These are phyloP conservation scores for Exophiala spinifera DNA, from an alignment of 2,329 filamentous ascomycete genomes.

Conservation along the genomic window DNA sequence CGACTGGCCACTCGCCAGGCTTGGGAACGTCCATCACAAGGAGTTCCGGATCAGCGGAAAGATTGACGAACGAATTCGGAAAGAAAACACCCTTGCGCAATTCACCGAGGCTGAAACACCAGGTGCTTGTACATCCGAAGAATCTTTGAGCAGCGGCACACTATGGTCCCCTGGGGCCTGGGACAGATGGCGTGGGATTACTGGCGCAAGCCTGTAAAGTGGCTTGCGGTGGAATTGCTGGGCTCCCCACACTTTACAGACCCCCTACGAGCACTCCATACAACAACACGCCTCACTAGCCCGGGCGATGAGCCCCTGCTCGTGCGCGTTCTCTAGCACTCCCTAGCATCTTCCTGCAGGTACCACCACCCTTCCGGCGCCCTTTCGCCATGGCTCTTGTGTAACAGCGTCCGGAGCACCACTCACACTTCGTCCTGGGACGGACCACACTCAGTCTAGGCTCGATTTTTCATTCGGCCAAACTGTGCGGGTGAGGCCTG, in stretches of 20 bases:
- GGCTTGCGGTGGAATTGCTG: neutral
- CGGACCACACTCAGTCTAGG: conserved; percentile 8
- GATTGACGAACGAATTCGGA: neutral
- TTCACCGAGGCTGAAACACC: conserved; percentile 1
- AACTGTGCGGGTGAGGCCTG: conserved; percentile 7
- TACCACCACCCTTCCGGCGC: conserved; percentile 10
- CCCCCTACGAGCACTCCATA: neutral
- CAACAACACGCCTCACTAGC: too few species aligned
- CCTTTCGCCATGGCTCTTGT: conserved; percentile 7
- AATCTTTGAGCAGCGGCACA: neutral
- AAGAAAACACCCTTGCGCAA: too few species aligned
- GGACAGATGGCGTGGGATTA: conserved; percentile 12
- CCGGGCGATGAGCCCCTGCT: neutral
- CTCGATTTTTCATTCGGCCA: conserved; percentile 3
- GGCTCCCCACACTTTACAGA: neutral
- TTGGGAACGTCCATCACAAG: conserved; percentile 42
- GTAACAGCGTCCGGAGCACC: conserved; percentile 13
- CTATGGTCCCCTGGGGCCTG: conserved; percentile 12
- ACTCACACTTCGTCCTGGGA: conserved; percentile 8
- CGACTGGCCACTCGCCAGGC: conserved; percentile 61
- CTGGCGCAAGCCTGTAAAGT: conserved; percentile 2
- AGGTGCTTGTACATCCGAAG: neutral
- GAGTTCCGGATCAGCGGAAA: neutral
- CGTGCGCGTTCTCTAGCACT: conserved; percentile 3
- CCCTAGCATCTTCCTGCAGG: conserved; percentile 18